phyloP scores from a whole-genome alignment of 2,329 filamentous ascomycete species.

The Metarhizium guizhouense region DNA sequence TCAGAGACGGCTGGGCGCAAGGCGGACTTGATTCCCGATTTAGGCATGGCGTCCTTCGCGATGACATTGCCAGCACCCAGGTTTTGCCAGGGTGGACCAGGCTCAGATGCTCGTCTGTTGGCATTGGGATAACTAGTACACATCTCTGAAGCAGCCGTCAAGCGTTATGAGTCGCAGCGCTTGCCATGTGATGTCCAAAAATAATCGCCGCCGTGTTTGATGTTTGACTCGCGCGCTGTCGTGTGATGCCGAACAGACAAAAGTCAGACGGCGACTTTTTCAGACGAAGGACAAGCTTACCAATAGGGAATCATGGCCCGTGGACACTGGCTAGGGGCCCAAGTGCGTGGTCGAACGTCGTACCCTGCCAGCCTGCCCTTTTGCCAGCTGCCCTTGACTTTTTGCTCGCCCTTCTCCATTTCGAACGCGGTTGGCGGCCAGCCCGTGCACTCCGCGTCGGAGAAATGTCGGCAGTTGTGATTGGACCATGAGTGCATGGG shows the following conservation, averaged over 20 bases:
- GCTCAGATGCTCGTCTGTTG: background rate
- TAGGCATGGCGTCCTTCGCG: slow-evolving; percentile 5
- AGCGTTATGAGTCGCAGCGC: background rate
- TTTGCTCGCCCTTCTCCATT: background rate
- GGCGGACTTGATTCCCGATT: slow-evolving; percentile 14
- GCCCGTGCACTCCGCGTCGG: background rate
- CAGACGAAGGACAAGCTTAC: background rate
- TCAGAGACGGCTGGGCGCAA: background rate
- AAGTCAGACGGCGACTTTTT: background rate
- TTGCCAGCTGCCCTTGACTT: background rate
- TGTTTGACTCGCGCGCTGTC: slow-evolving; percentile 1
- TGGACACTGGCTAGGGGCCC: background rate
- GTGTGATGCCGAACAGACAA: background rate
- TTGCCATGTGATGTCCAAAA: background rate
- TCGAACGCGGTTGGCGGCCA: background rate
- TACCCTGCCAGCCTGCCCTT: background rate
- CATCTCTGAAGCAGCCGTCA: background rate
- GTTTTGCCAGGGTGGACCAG: background rate
- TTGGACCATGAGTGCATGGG: background rate
- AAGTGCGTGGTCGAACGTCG: background rate
- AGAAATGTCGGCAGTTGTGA: background rate
- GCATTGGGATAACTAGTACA: background rate
- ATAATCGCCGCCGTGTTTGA: slow-evolving; percentile 1
- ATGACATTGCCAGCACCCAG: background rate
- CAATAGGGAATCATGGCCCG: background rate